Base-by-base conservation (phyloP, 2,329 filamentous ascomycete species). In the Trichoderma citrinoviride region DNA sequence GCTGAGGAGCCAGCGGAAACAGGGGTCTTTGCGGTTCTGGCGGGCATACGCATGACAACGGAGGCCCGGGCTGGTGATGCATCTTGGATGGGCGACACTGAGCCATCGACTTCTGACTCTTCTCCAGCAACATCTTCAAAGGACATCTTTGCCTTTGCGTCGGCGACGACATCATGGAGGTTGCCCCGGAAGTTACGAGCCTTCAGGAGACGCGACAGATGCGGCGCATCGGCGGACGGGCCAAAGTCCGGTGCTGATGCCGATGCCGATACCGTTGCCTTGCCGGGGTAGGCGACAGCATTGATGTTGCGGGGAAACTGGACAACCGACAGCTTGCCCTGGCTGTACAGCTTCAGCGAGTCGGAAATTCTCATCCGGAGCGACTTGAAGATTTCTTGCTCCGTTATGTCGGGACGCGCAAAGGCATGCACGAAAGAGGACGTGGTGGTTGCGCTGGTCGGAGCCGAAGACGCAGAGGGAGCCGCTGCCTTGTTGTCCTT, bases 131-230 rank as follows among this genome's bases (percentile, higher is more conserved):
- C 77, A 57, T 84, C 82, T 50, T 85, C 82, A 56, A 83, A 67
- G 62, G 82, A 79, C 56, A 83, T 69, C 72, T 79, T 83, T 41
- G 79, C 82, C 77, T 85, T 88, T 25, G 85, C 85, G 69, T 88
- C 86, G 60, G 78, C 78, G 56, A 89, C 87, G 69, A 83, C 74
- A 62, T 86, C 81, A 66, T 79, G 75, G 61, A 91, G 77, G 71
- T 91, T 83, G 58, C 87, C 81, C 66, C 79, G 78, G 70, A 90
- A 84, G 40, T 88, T 88, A 72, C 82, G 84, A 67, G 79, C 82
- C 69, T 85, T 81, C 77, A 92, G 80, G 53, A 91, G 76, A 46
- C 83, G 83, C 33, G 90, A 91, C 21, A 93, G 80, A 75, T 90
- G 83, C 15, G 90, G 90, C 17, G 86, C 85, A 40, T 85, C 82